Evolutionary conservation across 306 rosid species (phyloP).

Genomic region (Cucurbita ficifolia): DNA sequence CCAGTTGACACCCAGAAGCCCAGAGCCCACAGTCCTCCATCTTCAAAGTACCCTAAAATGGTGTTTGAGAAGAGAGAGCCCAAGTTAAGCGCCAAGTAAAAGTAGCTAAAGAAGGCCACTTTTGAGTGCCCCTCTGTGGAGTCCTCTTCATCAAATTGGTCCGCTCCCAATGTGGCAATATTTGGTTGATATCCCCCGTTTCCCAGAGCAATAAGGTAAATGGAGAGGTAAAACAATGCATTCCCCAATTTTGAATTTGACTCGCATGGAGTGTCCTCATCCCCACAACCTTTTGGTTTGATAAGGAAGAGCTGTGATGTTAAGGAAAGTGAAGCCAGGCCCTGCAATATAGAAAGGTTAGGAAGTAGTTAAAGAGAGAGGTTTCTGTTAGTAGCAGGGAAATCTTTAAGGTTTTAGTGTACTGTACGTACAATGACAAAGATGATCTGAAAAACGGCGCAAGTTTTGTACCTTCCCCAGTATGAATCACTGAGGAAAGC

Average conservation of each 20-base stretch:
- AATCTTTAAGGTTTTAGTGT: background rate
- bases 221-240: conserved; percentile 71
- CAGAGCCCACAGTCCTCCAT: conserved; percentile 76
- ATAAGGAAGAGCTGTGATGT: conserved; percentile 70
- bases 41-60: conserved; percentile 71
- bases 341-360: conserved; percentile 29
- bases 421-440: conserved; percentile 59
- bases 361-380: background rate
- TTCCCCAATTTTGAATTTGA: conserved; percentile 44
- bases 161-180: conserved; percentile 91
- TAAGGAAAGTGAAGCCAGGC: conserved; percentile 50
- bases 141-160: conserved; percentile 85
- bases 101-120: conserved; percentile 95
- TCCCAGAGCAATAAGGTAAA: conserved; percentile 82
- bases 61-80: conserved; percentile 96
- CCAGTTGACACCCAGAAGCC: conserved; percentile 87
- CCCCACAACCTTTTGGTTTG: conserved; percentile 78
- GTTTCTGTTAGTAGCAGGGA: background rate
- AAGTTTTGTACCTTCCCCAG: conserved; percentile 89
- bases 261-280: conserved; percentile 41
- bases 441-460: conserved; percentile 73
- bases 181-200: conserved; percentile 96
- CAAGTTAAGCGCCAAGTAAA: conserved; percentile 84
- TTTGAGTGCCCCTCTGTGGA: conserved; percentile 51
- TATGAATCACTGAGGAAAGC: conserved; percentile 93